These are phyloP conservation scores for Agaricus blazei DNA, from an alignment of 768 basidiomycete genomes.

Conservation along the genomic window DNA sequence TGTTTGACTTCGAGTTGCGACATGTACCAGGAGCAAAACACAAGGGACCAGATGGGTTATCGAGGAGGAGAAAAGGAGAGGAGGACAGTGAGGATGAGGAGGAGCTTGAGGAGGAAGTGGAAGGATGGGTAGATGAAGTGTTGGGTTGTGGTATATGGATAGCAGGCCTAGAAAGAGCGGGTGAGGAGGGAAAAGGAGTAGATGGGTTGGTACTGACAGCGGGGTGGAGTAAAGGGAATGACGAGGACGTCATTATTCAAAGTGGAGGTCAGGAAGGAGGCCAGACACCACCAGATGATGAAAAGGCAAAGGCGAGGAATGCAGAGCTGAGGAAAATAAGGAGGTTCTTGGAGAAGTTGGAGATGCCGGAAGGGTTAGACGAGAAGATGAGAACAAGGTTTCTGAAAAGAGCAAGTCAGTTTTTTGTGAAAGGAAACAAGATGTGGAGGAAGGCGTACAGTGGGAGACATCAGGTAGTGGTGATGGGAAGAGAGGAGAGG, in stretches of 20 bases:
- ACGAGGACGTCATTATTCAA: not conserved
- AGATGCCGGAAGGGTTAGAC: not conserved
- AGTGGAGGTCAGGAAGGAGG: not conserved
- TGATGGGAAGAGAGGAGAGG: conserved; percentile 10
- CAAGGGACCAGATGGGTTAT: conserved; percentile 33
- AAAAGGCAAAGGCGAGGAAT: not conserved
- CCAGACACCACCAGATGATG: not conserved
- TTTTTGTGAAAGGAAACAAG: conserved; percentile 4
- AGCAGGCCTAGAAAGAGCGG: not conserved
- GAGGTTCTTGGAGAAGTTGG: conserved; percentile 1
- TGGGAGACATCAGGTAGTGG: conserved; percentile 19
- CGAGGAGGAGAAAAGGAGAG: conserved; percentile 18
- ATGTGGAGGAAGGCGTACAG: conserved; percentile 18
- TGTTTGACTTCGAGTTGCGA: conserved; percentile 30
- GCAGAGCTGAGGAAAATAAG: conserved; percentile 1
- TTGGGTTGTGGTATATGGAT: conserved; percentile 7
- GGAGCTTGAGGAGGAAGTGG: conserved; percentile 24
- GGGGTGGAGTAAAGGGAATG: not conserved
- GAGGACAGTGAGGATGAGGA: not conserved
- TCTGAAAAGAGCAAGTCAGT: not conserved
- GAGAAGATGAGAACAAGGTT: not conserved
- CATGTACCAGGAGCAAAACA: conserved; percentile 31
- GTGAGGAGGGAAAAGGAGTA: not conserved
- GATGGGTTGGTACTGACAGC: not conserved
- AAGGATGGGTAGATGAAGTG: conserved; percentile 19